Evolutionary conservation across 176 grass and related monocot genomes (phyloP).

Genomic region (Aegilops bicornis): DNA sequence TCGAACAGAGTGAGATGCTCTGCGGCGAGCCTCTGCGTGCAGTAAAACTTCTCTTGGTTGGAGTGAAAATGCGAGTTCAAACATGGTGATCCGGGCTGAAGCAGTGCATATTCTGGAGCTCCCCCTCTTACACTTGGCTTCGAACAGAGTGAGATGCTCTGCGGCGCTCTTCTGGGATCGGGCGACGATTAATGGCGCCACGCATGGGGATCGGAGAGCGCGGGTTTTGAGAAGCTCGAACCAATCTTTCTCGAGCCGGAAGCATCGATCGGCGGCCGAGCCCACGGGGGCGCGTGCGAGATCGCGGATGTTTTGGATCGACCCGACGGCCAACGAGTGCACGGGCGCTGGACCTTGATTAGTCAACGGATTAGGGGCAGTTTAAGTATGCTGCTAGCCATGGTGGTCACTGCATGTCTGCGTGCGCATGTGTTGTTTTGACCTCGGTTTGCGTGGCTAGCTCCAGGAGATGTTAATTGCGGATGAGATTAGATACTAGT

Average conservation of each 20-base stretch:
- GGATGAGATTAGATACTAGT: not conserved
- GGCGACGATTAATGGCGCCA: not conserved
- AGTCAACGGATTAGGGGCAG: not conserved
- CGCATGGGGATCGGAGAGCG: not conserved
- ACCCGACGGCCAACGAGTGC: not conserved
- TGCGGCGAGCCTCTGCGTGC: not conserved
- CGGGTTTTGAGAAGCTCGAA: not conserved
- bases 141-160: not conserved
- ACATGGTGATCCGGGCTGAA: slow-evolving; percentile 13
- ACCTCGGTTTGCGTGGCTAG: slow-evolving; percentile 26
- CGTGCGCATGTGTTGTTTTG: slow-evolving; percentile 6
- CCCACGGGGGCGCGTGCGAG: not conserved
- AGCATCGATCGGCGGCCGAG: not conserved
- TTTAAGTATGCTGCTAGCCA: not conserved
- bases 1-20: not conserved
- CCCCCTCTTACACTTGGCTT: not conserved
- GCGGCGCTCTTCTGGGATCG: not conserved
- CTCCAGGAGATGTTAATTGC: not conserved
- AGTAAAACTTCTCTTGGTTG: too few relatives aligned
- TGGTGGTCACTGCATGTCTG: not conserved
- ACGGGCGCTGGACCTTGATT: not conserved
- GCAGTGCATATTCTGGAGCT: not conserved
- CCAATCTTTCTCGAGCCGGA: not conserved
- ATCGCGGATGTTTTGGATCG: not conserved
- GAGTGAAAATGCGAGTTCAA: not conserved